Percentiles rank a stretch among this genome's conserved stretches.
phyloP scores from a whole-genome alignment of 345 rosid species.

The Arabidopsis arenosa region DNA sequence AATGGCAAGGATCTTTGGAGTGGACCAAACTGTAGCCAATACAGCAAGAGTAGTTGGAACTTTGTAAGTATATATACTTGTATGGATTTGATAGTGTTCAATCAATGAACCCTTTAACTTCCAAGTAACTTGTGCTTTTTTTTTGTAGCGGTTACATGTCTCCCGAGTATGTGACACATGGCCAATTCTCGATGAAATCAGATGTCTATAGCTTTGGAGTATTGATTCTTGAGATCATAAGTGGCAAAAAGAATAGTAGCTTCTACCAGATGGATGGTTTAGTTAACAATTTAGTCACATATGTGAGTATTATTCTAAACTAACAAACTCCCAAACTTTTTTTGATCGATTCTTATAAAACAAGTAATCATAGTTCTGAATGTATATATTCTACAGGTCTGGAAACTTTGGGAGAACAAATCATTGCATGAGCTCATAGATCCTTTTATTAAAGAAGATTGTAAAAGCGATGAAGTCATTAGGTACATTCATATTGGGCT shows the following conservation, averaged over 20 bases:
- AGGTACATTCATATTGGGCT: slow-evolving; percentile 43
- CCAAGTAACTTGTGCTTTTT: not conserved
- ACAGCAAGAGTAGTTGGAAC: slow-evolving; percentile 43
- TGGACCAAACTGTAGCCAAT: slow-evolving; percentile 33
- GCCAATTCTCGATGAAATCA: slow-evolving; percentile 36
- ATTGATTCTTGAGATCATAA: slow-evolving; percentile 40
- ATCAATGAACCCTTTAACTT: not conserved
- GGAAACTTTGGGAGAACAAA: slow-evolving; percentile 39
- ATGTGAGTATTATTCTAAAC: slow-evolving; percentile 28
- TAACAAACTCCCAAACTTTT: not conserved
- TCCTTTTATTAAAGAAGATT: slow-evolving; percentile 12
- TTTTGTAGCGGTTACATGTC: slow-evolving; percentile 39
- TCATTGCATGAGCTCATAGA: slow-evolving; percentile 26
- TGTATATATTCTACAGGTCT: slow-evolving; percentile 33
- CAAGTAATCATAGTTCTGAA: not conserved
- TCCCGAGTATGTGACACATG: slow-evolving; percentile 32
- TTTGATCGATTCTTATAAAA: not conserved
- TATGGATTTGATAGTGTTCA: no score
- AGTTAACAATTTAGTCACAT: slow-evolving; percentile 38
- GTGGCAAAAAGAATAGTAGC: slow-evolving; percentile 38
- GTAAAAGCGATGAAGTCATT: slow-evolving; percentile 21
- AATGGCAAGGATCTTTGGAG: slow-evolving; percentile 27
- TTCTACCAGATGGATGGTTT: slow-evolving; percentile 29
- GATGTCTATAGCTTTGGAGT: slow-evolving; percentile 46
- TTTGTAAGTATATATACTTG: slow-evolving; percentile 3